A percentile compares a stretch with the other conserved stretches of the same genome.
These are phyloP conservation scores for Camelina neglecta DNA, from an alignment of 345 rosid species.

Conservation along the genomic window DNA sequence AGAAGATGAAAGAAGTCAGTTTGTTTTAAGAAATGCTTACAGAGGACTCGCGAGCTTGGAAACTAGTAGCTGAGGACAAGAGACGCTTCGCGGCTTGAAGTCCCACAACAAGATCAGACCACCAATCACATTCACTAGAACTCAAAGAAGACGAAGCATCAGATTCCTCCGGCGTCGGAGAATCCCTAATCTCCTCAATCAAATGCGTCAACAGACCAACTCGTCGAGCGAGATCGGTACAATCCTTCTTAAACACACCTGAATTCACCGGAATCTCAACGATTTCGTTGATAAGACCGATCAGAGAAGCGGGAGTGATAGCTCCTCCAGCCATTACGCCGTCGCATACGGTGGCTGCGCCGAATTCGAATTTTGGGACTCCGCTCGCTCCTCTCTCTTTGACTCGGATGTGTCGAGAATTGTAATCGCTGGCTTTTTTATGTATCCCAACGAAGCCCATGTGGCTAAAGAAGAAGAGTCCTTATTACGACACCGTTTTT, in stretches of 20 bases:
- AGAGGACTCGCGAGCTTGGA: conserved; percentile 49
- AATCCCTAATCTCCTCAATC: conserved; percentile 78
- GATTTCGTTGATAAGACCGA: conserved; percentile 43
- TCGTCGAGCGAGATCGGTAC: conserved; percentile 82
- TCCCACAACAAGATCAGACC: conserved; percentile 64
- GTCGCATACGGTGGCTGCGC: conserved; percentile 26
- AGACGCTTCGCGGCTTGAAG: conserved; percentile 68
- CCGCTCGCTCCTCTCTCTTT: conserved; percentile 8
- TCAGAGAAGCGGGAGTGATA: conserved; percentile 28
- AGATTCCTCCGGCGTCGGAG: conserved; percentile 27
- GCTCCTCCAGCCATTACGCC: conserved; percentile 37
- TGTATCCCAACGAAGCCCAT: conserved; percentile 43
- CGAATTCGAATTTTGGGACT: background rate
- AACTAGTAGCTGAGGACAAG: conserved; percentile 49
- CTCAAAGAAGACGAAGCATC: conserved; percentile 35
- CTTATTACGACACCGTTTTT: conserved; percentile 27
- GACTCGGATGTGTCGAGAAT: conserved; percentile 15
- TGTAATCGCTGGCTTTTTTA: conserved; percentile 4
- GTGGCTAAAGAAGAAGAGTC: background rate
- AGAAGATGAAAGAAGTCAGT: background rate
- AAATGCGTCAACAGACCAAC: conserved; percentile 69
- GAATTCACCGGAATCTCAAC: conserved; percentile 22
- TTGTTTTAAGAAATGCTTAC: conserved; percentile 53
- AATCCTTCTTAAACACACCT: conserved; percentile 64
- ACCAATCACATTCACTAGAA: conserved; percentile 53